Evolutionary conservation across 345 rosid genomes (phyloP).

Genomic region (Schrenkiella parvula): DNA sequence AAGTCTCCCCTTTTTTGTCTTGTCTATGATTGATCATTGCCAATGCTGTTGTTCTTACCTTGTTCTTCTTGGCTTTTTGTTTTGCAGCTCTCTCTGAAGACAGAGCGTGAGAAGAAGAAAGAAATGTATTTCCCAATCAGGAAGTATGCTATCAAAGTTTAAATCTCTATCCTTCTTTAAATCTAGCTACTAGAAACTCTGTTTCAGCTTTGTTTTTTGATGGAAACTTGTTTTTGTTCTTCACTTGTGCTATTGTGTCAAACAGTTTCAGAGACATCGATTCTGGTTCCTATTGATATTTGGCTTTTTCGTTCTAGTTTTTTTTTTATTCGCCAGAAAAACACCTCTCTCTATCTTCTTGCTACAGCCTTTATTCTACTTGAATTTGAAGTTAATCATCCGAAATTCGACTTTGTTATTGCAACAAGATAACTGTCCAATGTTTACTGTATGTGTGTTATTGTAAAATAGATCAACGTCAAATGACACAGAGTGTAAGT

Average conservation of each 20-base stretch:
- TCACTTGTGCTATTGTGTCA: constrained; percentile 2
- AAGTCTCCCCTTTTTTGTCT: background rate
- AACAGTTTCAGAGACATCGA: background rate
- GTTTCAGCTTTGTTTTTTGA: constrained; percentile 8
- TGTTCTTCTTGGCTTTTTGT: background rate
- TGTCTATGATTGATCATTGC: background rate
- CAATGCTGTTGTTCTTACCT: background rate
- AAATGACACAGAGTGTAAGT: too few species aligned
- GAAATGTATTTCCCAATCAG: constrained; percentile 67
- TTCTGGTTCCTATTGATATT: background rate
- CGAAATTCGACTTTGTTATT: background rate
- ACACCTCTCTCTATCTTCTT: background rate
- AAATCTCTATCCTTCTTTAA: background rate
- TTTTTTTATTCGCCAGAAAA: background rate
- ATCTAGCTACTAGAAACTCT: constrained; percentile 17
- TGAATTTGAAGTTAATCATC: background rate
- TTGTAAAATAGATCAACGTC: background rate
- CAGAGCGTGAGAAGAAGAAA: constrained; percentile 60
- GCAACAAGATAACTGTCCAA: too few species aligned
- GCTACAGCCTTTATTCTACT: background rate
- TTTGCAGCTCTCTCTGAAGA: constrained; percentile 51
- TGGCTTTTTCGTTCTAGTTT: background rate
- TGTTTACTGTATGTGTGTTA: too few species aligned
- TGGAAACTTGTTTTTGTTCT: constrained; percentile 25
- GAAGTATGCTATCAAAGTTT: constrained; percentile 65